A percentile compares a stretch with the other conserved stretches of the same genome.
phyloP scores from a whole-genome alignment of 176 grass and related monocot genomes.

The Stipa capillata region DNA sequence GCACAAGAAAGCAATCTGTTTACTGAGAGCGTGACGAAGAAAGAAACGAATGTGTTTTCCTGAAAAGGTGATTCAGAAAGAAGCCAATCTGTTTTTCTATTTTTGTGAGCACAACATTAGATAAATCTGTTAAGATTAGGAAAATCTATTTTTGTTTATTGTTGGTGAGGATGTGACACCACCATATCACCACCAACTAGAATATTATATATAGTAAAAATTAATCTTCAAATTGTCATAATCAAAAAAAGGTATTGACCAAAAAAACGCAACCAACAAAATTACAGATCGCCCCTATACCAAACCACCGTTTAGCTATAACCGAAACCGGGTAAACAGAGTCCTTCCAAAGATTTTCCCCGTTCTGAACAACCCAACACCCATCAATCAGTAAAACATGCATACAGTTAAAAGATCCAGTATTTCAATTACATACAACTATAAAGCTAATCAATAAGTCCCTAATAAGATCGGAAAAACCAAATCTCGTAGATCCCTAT shows the following conservation, averaged over 20 bases:
- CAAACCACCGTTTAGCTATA: not conserved
- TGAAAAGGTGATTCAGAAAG: too few relatives aligned
- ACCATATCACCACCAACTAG: too few relatives aligned
- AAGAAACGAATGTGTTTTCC: too few relatives aligned
- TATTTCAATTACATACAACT: not conserved
- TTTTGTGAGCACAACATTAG: too few relatives aligned
- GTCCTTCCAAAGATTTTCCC: not conserved
- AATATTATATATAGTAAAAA: too few relatives aligned
- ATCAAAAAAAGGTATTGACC: not conserved
- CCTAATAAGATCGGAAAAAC: not conserved
- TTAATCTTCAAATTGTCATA: not conserved
- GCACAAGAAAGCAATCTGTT: too few relatives aligned
- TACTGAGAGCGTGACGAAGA: too few relatives aligned
- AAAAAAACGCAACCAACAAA: not conserved
- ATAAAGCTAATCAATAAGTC: not conserved
- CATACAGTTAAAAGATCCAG: not conserved
- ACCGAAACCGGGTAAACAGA: not conserved
- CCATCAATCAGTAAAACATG: not conserved
- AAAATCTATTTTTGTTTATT: too few relatives aligned
- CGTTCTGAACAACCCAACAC: not conserved
- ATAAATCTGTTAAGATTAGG: too few relatives aligned
- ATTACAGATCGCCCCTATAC: not conserved
- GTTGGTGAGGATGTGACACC: too few relatives aligned
- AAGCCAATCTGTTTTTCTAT: too few relatives aligned
- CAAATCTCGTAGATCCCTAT: conserved; percentile 6